These are phyloP conservation scores for Podospora pseudocomata DNA, from an alignment of 495 filamentous ascomycete genomes.

Conservation along the genomic window DNA sequence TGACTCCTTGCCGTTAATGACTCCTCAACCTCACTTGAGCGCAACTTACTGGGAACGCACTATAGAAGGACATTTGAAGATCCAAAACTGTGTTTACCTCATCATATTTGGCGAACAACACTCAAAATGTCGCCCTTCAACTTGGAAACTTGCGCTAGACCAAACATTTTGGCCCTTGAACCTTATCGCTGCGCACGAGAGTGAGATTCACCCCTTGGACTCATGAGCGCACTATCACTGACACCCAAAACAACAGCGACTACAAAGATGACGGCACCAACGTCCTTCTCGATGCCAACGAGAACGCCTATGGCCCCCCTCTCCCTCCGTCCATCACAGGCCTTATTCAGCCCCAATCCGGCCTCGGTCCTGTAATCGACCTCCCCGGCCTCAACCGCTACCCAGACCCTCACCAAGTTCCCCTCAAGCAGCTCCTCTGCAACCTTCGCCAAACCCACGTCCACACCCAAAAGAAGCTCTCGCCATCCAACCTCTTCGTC, in stretches of 20 bases:
- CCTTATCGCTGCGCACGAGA: conserved; percentile 84
- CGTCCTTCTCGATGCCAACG: conserved; percentile 94
- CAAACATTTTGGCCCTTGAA: conserved; percentile 77
- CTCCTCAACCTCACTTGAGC: neutral
- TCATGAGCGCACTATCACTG: conserved; percentile 28
- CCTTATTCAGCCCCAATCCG: conserved; percentile 25
- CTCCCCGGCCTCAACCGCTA: conserved; percentile 83
- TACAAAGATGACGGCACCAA: conserved; percentile 99
- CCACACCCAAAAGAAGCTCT: conserved; percentile 71
- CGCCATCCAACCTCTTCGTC: conserved; percentile 81
- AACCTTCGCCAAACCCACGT: conserved; percentile 78
- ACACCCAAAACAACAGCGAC: conserved; percentile 57
- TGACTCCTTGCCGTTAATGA: neutral
- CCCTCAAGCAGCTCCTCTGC: conserved; percentile 84
- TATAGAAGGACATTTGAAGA: neutral
- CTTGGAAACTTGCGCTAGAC: conserved; percentile 72
- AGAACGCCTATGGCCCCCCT: conserved; percentile 90
- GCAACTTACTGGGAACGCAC: neutral
- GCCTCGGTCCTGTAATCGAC: conserved; percentile 51
- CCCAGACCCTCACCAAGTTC: conserved; percentile 89
- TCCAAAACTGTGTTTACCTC: neutral
- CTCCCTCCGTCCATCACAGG: conserved; percentile 29
- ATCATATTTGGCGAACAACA: neutral
- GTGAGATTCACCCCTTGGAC: conserved; percentile 44
- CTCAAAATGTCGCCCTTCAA: conserved; percentile 57